Base-by-base conservation (phyloP, 805 yeast species). In the Hagleromyces aurorensis region DNA sequence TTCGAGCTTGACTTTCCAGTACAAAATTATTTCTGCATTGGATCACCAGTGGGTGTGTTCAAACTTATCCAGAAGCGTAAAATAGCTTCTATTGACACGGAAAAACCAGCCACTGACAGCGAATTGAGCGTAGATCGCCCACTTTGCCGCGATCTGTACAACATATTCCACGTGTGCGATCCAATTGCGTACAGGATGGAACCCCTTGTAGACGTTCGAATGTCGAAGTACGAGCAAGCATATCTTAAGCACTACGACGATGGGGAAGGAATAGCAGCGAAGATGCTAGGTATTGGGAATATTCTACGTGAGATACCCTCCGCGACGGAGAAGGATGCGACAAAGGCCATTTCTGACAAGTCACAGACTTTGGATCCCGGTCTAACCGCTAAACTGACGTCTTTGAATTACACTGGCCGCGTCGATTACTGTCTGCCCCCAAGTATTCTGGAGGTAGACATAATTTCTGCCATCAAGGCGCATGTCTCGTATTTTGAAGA, bases 401-500 rank as follows among this genome's bases (percentile, higher is more conserved):
- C 51, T 3, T 59, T 80, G 34, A 89, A 89, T 43, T 65, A 70
- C 24, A 70, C 72, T 13, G 95, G 94, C 0, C 64, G 96, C 30
- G 64, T 89, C 1, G 98, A 89, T 53, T 85, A 81, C 52, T 67
- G 78, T 3, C 59, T 89, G 14, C 84, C 84, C 3, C 80, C 78
- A 50, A 83, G 89, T 7, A 65, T 78, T 13, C 69, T 87, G 39
- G 95, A 86, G 44, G 69, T 86, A 13, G 81, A 93, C 16, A 55
- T 85, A 19, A 65, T 89, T 7, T 71, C 85, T 3, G 91, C 94
- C 0, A 63, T 89, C 6, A 82, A 82, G 28, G 91, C 97, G 0
- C 98, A 89, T 55, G 75, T 83, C 9, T 75, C 84, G 26, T 89
- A 89, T 53, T 78, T 89, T 51, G 94, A 85, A 49, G 94, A 85